These are phyloP conservation scores for Trichoderma breve DNA, from an alignment of 2,329 filamentous ascomycete genomes.

Conservation along the genomic window DNA sequence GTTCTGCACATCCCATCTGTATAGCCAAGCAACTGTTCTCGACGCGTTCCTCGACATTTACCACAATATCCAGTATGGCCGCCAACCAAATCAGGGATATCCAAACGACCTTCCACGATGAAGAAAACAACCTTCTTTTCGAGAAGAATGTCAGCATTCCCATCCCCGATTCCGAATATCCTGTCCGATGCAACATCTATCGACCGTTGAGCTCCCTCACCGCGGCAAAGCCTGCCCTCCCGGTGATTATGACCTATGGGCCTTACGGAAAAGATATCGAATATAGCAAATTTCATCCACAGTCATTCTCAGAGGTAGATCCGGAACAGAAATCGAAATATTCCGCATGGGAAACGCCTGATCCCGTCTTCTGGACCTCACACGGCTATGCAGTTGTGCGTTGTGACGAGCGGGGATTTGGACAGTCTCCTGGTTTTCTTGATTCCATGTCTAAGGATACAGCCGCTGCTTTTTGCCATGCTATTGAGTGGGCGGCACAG, in stretches of 20 bases:
- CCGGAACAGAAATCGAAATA: background rate
- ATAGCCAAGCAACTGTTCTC: no score
- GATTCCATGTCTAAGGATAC: background rate
- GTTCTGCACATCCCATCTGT: no score
- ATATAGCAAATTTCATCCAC: background rate
- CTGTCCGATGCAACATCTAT: background rate
- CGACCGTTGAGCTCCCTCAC: background rate
- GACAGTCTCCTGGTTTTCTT: background rate
- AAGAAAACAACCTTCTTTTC: background rate
- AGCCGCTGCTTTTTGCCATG: background rate
- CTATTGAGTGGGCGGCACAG: background rate
- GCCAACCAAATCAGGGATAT: no score
- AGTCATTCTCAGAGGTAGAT: background rate
- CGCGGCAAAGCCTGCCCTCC: no score
- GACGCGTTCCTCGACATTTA: no score
- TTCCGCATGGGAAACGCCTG: background rate
- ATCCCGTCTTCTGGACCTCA: background rate
- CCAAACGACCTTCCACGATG: no score
- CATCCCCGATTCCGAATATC: background rate
- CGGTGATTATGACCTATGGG: no score
- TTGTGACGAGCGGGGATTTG: background rate
- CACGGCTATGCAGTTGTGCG: background rate
- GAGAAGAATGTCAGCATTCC: background rate
- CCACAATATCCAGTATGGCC: no score
- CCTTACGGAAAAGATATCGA: no score